Evolutionary conservation across 495 filamentous ascomycete species (phyloP).

Genomic region (Aspergillus ellipticus): DNA sequence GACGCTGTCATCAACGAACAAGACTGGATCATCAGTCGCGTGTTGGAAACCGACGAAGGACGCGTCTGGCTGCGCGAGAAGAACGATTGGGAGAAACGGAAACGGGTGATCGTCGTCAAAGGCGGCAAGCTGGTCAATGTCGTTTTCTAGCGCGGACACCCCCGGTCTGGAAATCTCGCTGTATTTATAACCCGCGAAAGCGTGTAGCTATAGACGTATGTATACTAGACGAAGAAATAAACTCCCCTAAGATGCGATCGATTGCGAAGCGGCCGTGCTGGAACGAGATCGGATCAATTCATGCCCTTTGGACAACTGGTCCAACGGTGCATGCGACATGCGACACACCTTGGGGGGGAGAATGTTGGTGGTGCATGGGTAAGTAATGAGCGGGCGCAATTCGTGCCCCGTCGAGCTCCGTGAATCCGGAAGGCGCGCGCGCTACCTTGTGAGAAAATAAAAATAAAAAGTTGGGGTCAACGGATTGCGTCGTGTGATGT

Average conservation of each 20-base stretch:
- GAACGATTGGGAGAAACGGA: slow-evolving; percentile 45
- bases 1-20: slow-evolving; percentile 32
- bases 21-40: slow-evolving; percentile 55
- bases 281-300: neutral
- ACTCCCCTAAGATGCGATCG: neutral
- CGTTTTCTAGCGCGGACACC: slow-evolving; percentile 32
- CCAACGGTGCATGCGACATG: no score
- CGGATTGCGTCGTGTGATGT: slow-evolving; percentile 9
- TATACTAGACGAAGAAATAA: slow-evolving; percentile 7
- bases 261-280: neutral
- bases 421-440: neutral
- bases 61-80: slow-evolving; percentile 43
- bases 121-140: slow-evolving; percentile 49
- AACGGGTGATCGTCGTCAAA: slow-evolving; percentile 44
- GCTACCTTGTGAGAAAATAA: neutral
- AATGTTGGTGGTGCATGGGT: neutral
- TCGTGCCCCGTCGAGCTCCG: neutral
- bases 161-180: neutral
- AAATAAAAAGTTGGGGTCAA: slow-evolving; percentile 9
- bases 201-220: slow-evolving; percentile 10
- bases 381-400: neutral
- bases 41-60: slow-evolving; percentile 44
- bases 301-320: no score
- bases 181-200: neutral
- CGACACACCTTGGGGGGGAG: neutral